Conservation (phyloP, 495 filamentous ascomycete genomes). For the Talaromyces nanjingensis region DNA sequence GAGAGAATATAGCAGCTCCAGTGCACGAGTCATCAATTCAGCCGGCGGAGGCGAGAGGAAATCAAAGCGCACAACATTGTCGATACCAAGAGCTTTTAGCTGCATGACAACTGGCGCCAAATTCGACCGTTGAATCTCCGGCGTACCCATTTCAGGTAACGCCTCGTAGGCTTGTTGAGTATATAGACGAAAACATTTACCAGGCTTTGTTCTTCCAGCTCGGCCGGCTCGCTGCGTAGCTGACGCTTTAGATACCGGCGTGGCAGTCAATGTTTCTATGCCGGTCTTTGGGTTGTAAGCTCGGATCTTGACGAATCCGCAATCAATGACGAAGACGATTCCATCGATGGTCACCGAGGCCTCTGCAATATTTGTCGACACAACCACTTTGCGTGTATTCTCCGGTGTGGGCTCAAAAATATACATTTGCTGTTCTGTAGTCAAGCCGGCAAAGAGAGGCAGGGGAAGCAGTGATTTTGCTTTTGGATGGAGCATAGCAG, state of each 20-base stretch:
- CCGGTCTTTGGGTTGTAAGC: constrained; percentile 81
- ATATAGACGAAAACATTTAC: constrained; percentile 93
- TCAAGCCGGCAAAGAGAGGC: constrained; percentile 84
- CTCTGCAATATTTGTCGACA: constrained; percentile 95
- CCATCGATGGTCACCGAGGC: constrained; percentile 92
- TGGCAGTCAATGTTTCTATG: constrained; percentile 87
- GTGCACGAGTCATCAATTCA: constrained; percentile 77
- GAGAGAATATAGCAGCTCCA: constrained; percentile 85
- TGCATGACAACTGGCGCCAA: constrained; percentile 87
- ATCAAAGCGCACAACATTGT: constrained; percentile 88
- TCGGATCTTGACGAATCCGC: constrained; percentile 84
- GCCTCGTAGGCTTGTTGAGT: constrained; percentile 66
- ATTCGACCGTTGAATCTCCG: constrained; percentile 91
- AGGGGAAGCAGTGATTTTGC: constrained; percentile 65
- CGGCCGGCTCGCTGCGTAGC: constrained; percentile 88
- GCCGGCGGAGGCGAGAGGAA: constrained; percentile 85
- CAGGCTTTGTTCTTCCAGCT: constrained; percentile 84
- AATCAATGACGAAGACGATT: constrained; percentile 88
- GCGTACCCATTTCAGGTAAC: constrained; percentile 69
- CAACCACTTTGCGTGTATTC: constrained; percentile 82
- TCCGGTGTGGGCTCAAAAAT: constrained; percentile 85
- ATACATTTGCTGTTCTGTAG: constrained; percentile 84
- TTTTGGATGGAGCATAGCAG: constrained; percentile 63
- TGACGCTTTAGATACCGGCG: constrained; percentile 84
- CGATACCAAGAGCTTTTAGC: constrained; percentile 92